Base-by-base conservation (phyloP, 768 basidiomycete genomes). In the Pholiota molesta region DNA sequence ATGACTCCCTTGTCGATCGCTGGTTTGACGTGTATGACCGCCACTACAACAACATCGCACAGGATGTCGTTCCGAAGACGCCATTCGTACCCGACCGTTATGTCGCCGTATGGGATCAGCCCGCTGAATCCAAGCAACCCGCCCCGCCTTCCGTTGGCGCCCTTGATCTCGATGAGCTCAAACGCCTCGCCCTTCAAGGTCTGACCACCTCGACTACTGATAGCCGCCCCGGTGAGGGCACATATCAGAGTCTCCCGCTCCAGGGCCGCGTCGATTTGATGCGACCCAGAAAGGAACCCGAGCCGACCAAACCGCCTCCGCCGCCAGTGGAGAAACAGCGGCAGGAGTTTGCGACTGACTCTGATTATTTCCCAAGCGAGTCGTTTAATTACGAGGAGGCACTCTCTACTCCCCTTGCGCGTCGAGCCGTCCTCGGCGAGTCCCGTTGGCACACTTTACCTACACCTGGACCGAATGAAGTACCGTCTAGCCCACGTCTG, bases 21-120 rank as follows among this genome's bases (percentile, higher is more conserved):
- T 99, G 97, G 97, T 97, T 86, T 74, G 82, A 83, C 33, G 88
- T 96, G 21, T 99, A 97, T 69, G 95, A 98, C 78, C 85, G 77
- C 51, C 86, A 97, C 73, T 93, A 92, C 73, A 91, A 94, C 55
- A 83, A 92, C 73, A 91, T 93, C 55, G 83, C 90, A 1, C 75
- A 84, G 35, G 68, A 79, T 40, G 72, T 75, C 28, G 68, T 78
- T 35, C 75, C 80, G 16, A 73, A 76, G 54, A 69, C 76, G 42
- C 78, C 80, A 16, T 91, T 94, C 72, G 82, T 87, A 61, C 81
- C 89, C 6, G 83, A 83, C 62, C 84, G 80, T 57, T 95, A 91
- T 71, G 75, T 84, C 16, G 85, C 94, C 17, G 89, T 80, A 13
- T 97, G 95, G 95, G 87, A 95, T 64, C 79, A 82, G 44, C 65